Percentiles rank a stretch among this genome's conserved stretches.
phyloP scores from a whole-genome alignment of 805 yeast genomes.

The Zygotorulaspora florentina region DNA sequence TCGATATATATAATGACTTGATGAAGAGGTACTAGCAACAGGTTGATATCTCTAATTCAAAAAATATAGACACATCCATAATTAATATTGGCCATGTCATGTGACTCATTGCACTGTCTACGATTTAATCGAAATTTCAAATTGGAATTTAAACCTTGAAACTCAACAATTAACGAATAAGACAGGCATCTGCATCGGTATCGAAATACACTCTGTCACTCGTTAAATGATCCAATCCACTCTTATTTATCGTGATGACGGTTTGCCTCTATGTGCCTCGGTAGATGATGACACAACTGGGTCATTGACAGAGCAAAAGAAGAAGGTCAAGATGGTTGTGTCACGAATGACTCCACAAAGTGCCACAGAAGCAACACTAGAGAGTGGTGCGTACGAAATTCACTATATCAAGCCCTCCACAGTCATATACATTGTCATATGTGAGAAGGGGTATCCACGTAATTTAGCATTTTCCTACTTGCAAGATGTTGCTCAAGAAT shows the following conservation, averaged over 20 bases:
- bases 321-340: slow-evolving; percentile 73
- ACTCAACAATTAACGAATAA: not conserved
- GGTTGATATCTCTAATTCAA: not conserved
- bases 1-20: slow-evolving; percentile 4
- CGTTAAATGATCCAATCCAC: slow-evolving; percentile 59
- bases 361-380: slow-evolving; percentile 80
- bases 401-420: slow-evolving; percentile 62
- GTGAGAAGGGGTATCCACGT: slow-evolving; percentile 77
- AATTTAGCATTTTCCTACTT: slow-evolving; percentile 86
- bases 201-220: not conserved
- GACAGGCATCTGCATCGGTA: not conserved
- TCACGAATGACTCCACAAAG: slow-evolving; percentile 72
- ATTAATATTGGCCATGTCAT: not conserved
- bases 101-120: not conserved
- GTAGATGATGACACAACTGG: slow-evolving; percentile 74
- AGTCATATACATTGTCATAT: slow-evolving; percentile 74
- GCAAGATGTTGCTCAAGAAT: slow-evolving; percentile 76
- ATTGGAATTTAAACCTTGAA: not conserved
- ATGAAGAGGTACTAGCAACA: not conserved
- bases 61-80: not conserved
- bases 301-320: slow-evolving; percentile 67
- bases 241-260: slow-evolving; percentile 59
- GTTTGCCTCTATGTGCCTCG: slow-evolving; percentile 87
- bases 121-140: not conserved
- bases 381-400: slow-evolving; percentile 67